Base-by-base conservation (phyloP, 257 asterid genomes). In the Solanum habrochaites region DNA sequence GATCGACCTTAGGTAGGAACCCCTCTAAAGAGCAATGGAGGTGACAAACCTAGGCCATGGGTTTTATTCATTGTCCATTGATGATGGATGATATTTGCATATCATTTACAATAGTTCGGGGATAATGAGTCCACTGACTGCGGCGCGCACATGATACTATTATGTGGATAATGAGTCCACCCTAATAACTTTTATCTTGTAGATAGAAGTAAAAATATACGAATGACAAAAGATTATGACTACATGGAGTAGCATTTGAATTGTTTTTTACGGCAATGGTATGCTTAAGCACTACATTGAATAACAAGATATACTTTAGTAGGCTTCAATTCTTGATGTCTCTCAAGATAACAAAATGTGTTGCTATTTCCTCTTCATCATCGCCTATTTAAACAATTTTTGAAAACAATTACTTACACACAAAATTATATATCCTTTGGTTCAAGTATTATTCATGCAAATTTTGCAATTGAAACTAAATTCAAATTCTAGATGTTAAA, bases 21-120 rank as follows among this genome's bases (percentile, higher is more conserved):
- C 90, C 90, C 86, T 88, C 74, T 85, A 0, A 71, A 70, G 88
- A 87, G 89, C 91, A 87, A 86, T 90, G 88, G 29, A 89, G 43
- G 89, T 87, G 85, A 82, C 87, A 49, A 40, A 3, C 74, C 13
- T 67, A 90, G 80, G 87, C 72, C 91, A 64, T 90, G 35, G 69
- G 56, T 45, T 2, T 45, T 45, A 45, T 45, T 45, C 6, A 1
- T 45, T 2, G 6, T 16, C 52, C 2, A 4, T 45, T 45, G 16
- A 45, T 45, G 16, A 45, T 5, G 39, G 2, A 5, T 37, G 39
- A 37, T 37, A 5, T 37, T 7, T 37, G 39, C 7, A 37, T 37
- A 37, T 6, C 7, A 37, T 37, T 37, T 37, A 37, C 7, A 37
- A 37, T 37, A 37, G 39, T 37, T 37, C 7, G 39, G 1, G 39